Base-by-base conservation (phyloP, 768 basidiomycete genomes). In the Lactifluus volemus region DNA sequence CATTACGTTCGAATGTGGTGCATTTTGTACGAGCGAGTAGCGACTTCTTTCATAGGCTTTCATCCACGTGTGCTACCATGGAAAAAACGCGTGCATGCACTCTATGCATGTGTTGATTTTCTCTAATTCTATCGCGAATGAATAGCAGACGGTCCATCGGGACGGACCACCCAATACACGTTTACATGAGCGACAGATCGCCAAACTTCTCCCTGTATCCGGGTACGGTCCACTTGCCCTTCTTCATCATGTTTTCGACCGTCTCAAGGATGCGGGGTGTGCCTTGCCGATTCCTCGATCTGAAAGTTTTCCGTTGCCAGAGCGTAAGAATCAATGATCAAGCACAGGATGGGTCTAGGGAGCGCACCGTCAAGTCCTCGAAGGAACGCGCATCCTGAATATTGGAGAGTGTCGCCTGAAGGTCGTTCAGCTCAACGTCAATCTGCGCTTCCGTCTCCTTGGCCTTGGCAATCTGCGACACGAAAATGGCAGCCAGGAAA, bases 201-300 rank as follows among this genome's bases (percentile, higher is more conserved):
- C 93, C 93, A 73, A 94, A 96, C 79, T 95, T 95, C 83, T 96
- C 93, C 81, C 90, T 86, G 84, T 91, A 91, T 41, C 89, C 95
- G 69, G 96, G 96, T 60, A 98, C 95, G 69, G 88, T 92, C 88
- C 92, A 97, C 79, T 98, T 97, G 75, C 95, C 95, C 78, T 98
- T 94, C 83, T 88, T 86, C 65, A 98, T 74, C 93, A 97, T 96
- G 67, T 81, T 89, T 77, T 98, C 92, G 61, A 97, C 91, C 47
- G 89, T 85, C 75, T 97, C 85, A 42, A 80, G 77, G 73, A 98
- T 85, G 74, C 92, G 91, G 17, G 97, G 75, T 97, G 89, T 29
- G 96, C 96, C 63, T 86, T 81, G 67, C 86, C 85, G 67, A 98
- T 63, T 99, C 96, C 70, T 88, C 86, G 64, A 86, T 79, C 93